Evolutionary conservation across 352 stramenopile species (phyloP), one percentile per base, ranked within the genome.

Genomic region (Elongisporangium anandrum): DNA sequence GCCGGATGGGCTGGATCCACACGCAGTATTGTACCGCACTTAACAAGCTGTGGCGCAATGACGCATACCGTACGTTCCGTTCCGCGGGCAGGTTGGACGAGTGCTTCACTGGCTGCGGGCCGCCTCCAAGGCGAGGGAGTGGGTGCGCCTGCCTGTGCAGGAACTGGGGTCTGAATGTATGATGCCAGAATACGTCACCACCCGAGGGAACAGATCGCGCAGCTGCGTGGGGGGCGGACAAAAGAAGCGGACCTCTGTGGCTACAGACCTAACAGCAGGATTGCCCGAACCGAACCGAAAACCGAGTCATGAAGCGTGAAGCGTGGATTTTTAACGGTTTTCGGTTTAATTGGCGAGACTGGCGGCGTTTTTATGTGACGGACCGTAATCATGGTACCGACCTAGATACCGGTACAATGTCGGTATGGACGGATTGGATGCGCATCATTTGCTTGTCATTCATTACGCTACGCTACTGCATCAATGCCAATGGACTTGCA

Each of bases 151-250:
- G 10, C 34, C 2, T 12, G 9, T 17, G 34, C 34, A 45, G 34
- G 34, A 45, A 45, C 34, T 45, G 1, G 34, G 34, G 34, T 45
- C 34, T 45, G 34, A 45, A 45, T 45, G 34, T 45, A 45, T 45
- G 34, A 45, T 45, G 34, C 34, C 34, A 45, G 34, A 45, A 45
- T 15, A 45, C 34, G 34, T 45, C 34, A 45, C 34, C 13, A 45
- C 34, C 13, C 9, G 34, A 45, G 34, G 34, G 34, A 45, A 45
- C 34, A 66, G 45, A 56, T 34, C 55, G 26, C 51, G 50, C 50
- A 8, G 51, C 54, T 39, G 57, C 16, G 54, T 60, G 48, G 8
- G 34, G 15, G 56, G 51, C 41, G 52, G 61, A 24, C 56, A 51
- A 45, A 7, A 45, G 34, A 45, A 45, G 10, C 34, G 34, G 34